These are phyloP conservation scores for Aspergillus sp. DNA, from an alignment of 2,329 filamentous ascomycete species.

Conservation along the genomic window DNA sequence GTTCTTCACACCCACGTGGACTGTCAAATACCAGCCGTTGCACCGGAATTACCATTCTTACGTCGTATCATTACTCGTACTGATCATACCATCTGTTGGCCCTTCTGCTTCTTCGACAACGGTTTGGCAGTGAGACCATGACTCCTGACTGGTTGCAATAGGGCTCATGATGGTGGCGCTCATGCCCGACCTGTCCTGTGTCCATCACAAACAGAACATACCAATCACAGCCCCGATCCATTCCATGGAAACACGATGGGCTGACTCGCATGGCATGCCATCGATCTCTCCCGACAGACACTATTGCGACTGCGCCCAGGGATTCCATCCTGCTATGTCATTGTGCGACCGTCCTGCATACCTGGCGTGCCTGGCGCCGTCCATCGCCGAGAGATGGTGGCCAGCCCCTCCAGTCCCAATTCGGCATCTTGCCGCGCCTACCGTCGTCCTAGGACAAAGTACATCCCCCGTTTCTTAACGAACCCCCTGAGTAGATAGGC, in stretches of 20 bases:
- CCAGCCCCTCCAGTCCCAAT: neutral
- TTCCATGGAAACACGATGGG: neutral
- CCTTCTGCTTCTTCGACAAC: conserved; percentile 6
- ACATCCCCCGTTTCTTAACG: neutral
- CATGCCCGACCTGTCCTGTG: neutral
- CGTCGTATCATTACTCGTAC: neutral
- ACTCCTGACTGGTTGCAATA: neutral
- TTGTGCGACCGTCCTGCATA: neutral
- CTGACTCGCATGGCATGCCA: neutral
- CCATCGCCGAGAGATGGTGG: neutral
- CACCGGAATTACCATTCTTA: conserved; percentile 2
- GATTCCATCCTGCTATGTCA: neutral
- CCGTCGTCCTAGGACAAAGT: neutral
- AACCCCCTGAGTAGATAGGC: conserved; percentile 1
- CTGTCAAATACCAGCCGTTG: conserved; percentile 18
- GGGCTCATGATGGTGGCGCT: neutral
- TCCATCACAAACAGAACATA: neutral
- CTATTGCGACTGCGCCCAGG: neutral
- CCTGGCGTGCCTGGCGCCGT: neutral
- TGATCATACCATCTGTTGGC: neutral
- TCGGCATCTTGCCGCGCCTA: neutral
- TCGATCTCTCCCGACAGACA: neutral
- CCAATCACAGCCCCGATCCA: neutral
- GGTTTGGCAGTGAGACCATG: conserved; percentile 9
- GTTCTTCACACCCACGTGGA: conserved; percentile 18